A percentile compares a stretch with the other conserved stretches of the same genome.
Conservation (phyloP, 257 asterid genomes). For the Forsythia suspensa region DNA sequence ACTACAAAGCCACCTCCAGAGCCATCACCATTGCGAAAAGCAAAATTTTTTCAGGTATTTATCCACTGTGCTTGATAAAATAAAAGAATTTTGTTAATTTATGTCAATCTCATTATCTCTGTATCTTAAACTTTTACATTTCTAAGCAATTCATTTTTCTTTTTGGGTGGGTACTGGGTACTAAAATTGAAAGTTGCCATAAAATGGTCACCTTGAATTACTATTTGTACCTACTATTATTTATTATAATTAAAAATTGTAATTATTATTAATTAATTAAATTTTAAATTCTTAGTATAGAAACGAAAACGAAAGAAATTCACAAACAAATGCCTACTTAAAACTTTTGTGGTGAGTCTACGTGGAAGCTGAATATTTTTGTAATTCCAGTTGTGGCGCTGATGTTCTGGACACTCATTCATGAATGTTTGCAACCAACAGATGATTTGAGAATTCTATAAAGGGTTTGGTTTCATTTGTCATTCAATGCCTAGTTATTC, state of each 20-base stretch:
- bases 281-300: too few species aligned
- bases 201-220: too few species aligned
- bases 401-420: background rate
- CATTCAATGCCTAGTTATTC: background rate
- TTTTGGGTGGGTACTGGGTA: background rate
- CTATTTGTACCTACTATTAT: too few species aligned
- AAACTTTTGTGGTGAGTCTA: background rate
- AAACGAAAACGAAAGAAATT: background rate
- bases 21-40: conserved; percentile 76
- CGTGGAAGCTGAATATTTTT: background rate
- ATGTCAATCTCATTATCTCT: background rate
- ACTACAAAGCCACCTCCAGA: conserved; percentile 66
- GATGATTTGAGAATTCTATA: background rate
- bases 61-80: background rate
- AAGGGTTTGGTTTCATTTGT: background rate
- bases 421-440: background rate
- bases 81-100: background rate
- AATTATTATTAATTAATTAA: too few species aligned
- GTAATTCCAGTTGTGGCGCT: background rate
- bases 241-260: too few species aligned
- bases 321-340: background rate
- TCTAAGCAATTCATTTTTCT: background rate
- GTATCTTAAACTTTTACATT: background rate
- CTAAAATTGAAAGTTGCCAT: too few species aligned
- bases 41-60: conserved; percentile 63